A percentile compares a stretch with the other conserved stretches of the same genome.
Evolutionary conservation across 371 early-diverging fungal species (phyloP).

Genomic region (Rhizopus sp.): DNA sequence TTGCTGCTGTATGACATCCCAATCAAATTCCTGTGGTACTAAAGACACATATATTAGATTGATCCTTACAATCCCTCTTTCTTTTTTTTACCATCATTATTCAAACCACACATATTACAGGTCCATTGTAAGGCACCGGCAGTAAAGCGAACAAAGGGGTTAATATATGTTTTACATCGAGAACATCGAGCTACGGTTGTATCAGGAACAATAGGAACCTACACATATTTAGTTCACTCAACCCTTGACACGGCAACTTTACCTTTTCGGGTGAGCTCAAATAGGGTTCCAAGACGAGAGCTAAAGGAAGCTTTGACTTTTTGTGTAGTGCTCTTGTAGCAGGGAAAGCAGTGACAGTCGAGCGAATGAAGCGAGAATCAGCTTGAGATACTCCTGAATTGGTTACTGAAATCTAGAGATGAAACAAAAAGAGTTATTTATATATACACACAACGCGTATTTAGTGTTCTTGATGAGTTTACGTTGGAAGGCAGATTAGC

Average conservation of each 20-base stretch:
- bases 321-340: conserved; percentile 59
- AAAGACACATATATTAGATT: not conserved
- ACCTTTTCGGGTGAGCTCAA: conserved; percentile 51
- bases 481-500: conserved; percentile 46
- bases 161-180: conserved; percentile 86
- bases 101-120: conserved; percentile 82
- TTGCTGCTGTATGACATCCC: conserved; percentile 67
- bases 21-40: conserved; percentile 80
- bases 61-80: not conserved
- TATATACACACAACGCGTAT: not conserved
- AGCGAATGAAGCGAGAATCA: conserved; percentile 60
- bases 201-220: conserved; percentile 72
- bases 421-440: not conserved
- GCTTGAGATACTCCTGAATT: conserved; percentile 46
- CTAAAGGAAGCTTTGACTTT: conserved; percentile 79
- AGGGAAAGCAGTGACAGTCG: conserved; percentile 78
- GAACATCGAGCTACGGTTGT: conserved; percentile 78
- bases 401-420: conserved; percentile 33
- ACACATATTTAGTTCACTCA: conserved; percentile 26
- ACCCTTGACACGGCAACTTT: conserved; percentile 12
- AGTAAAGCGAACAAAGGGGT: conserved; percentile 81
- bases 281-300: conserved; percentile 73
- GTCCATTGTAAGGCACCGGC: conserved; percentile 81
- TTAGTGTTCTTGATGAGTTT: conserved; percentile 10
- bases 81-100: conserved; percentile 72